Evolutionary conservation across 2,329 filamentous ascomycete species (phyloP).

Genomic region (Fonsecaea pugnacius): DNA sequence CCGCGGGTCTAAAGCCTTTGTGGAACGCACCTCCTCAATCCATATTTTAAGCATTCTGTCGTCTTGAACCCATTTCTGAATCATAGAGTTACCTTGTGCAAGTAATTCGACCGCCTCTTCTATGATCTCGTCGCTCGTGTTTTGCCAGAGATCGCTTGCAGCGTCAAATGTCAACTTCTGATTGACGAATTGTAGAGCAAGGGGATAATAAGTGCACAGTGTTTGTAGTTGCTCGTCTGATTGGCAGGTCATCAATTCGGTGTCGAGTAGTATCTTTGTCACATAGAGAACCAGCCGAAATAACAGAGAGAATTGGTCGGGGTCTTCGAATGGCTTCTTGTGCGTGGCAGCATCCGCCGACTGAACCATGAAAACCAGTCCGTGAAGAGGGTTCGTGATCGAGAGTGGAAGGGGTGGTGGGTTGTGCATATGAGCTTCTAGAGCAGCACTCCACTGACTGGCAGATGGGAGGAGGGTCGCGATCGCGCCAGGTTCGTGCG

Average conservation of each 20-base stretch:
- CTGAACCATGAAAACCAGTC: conserved; percentile 68
- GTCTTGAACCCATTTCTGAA: conserved; percentile 51
- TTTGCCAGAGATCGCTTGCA: conserved; percentile 59
- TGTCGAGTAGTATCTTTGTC: conserved; percentile 59
- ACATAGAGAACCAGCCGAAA: conserved; percentile 77
- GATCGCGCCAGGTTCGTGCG: not conserved
- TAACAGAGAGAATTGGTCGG: conserved; percentile 71
- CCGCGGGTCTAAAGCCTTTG: conserved; percentile 11
- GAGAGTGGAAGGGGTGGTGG: conserved; percentile 67
- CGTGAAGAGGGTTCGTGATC: conserved; percentile 73
- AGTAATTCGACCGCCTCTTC: conserved; percentile 59
- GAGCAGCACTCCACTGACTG: conserved; percentile 67
- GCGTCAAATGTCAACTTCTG: conserved; percentile 64
- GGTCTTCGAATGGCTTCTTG: conserved; percentile 56
- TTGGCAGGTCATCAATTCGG: conserved; percentile 42
- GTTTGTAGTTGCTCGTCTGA: conserved; percentile 42
- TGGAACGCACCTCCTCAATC: conserved; percentile 35
- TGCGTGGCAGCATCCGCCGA: conserved; percentile 39
- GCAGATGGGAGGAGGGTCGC: conserved; percentile 60
- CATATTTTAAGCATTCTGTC: conserved; percentile 30
- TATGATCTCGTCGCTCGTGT: conserved; percentile 54
- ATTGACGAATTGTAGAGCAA: conserved; percentile 62
- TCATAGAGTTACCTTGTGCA: conserved; percentile 53
- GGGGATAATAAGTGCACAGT: conserved; percentile 57
- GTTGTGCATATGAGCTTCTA: conserved; percentile 56